Conservation (phyloP, 2,329 filamentous ascomycete species). For the Penicillium glabrum region DNA sequence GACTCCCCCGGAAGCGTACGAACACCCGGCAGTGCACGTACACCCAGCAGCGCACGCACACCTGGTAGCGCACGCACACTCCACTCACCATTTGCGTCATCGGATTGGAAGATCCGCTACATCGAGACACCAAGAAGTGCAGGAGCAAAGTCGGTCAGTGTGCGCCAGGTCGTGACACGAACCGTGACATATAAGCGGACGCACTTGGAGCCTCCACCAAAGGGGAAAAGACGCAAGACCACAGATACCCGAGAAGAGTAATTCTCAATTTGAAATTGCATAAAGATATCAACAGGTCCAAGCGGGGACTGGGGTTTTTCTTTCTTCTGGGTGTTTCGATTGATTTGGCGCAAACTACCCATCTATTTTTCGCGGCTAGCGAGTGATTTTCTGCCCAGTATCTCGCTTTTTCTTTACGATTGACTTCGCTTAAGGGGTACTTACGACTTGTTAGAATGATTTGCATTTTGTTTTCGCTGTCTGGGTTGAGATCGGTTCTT, state of each 20-base stretch:
- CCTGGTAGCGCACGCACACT: slow-evolving; percentile 53
- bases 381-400: neutral
- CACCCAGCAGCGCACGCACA: slow-evolving; percentile 53
- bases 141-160: slow-evolving; percentile 64
- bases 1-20: neutral
- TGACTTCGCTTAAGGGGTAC: neutral
- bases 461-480: neutral
- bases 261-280: no score
- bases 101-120: slow-evolving; percentile 72
- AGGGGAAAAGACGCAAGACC: slow-evolving; percentile 82
- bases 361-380: neutral
- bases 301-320: neutral
- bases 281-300: neutral
- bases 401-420: neutral
- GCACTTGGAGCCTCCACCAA: slow-evolving; percentile 80
- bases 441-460: neutral
- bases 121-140: slow-evolving; percentile 62
- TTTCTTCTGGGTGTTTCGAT: neutral
- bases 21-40: slow-evolving; percentile 52
- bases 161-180: slow-evolving; percentile 88
- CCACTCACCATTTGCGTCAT: slow-evolving; percentile 77
- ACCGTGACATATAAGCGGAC: slow-evolving; percentile 83
- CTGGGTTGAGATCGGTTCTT: neutral
- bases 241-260: neutral
- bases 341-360: neutral